Evolutionary conservation across 345 rosid species (phyloP), one percentile per base, ranked within the genome.

Genomic region (Salix purpurea): DNA sequence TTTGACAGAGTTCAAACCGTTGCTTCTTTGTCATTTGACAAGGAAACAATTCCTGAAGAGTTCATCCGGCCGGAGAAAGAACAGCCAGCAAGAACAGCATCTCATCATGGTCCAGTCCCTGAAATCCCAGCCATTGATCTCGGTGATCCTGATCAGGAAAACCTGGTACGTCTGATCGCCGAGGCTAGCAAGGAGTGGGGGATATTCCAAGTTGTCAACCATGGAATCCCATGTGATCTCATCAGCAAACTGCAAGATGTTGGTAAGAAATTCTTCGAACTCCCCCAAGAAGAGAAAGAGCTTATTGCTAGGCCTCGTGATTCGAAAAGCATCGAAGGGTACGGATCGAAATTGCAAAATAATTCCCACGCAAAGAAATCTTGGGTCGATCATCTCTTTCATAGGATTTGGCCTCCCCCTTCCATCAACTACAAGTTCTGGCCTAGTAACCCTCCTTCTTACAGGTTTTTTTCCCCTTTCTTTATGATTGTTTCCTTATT

Each of bases 381-480:
- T 5, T 93, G 99, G 99, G 91, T 83, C 0, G 97, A 93, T 80
- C 94, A 93, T 76, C 88, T 93, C 70, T 95, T 95, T 62, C 97
- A 95, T 76, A 83, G 64, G 77, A 84, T 95, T 50, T 95, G 92
- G 96, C 99, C 99, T 36, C 92, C 91, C 54, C 72, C 86, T 0
- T 58, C 72, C 30, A 80, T 93, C 70, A 85, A 91, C 46, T 80
- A 90, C 79, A 73, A 62, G 23, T 95, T 87, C 79, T 93, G 97
- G 99, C 99, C 99, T 3, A 64, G 72, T 24, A 87, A 86, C 37
- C 94, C 99, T 4, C 81, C 93, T 19, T 84, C 89, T 61, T 94
- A 94, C 86, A 89, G 94, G 99, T 89, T 18, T 26, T 26, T 26
- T 30, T 30, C 1, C 11, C 3, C 2, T 40, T 40, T 40, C 12